phyloP scores from a whole-genome alignment of 352 stramenopile species.

The Phytophthora fragariaefolia region DNA sequence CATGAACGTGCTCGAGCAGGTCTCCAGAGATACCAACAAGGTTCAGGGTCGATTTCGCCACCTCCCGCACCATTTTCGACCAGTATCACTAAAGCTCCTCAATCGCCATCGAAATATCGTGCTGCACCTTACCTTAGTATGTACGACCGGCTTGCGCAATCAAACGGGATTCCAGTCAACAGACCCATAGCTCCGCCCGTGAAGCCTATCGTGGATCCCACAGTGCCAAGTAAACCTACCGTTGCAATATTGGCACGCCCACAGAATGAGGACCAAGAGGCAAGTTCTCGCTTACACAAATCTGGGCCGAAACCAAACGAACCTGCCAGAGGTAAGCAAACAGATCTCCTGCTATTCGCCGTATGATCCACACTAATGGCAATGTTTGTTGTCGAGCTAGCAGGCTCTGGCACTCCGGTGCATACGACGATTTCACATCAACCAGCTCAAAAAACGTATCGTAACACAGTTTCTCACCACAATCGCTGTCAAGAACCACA shows the following conservation, averaged over 20 bases:
- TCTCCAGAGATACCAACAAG: constrained; percentile 23
- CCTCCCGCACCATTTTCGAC: constrained; percentile 13
- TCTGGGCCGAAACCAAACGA: constrained; percentile 20
- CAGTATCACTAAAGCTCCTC: constrained; percentile 22
- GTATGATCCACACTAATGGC: neutral
- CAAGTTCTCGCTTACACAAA: constrained; percentile 1
- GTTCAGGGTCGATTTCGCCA: constrained; percentile 7
- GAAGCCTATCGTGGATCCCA: constrained; percentile 44
- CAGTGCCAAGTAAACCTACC: constrained; percentile 12
- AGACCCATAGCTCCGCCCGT: constrained; percentile 42
- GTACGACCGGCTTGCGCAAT: constrained; percentile 68
- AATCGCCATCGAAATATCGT: constrained; percentile 19
- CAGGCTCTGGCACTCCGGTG: constrained; percentile 14
- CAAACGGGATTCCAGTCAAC: constrained; percentile 45
- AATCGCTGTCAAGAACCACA: constrained; percentile 25
- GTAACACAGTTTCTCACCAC: constrained; percentile 9
- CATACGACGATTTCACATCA: constrained; percentile 7
- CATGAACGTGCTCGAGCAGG: constrained; percentile 42
- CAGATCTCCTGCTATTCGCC: neutral
- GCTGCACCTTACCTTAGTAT: constrained; percentile 62
- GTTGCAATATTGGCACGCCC: constrained; percentile 4
- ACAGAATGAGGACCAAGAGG: constrained; percentile 14
- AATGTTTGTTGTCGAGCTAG: neutral
- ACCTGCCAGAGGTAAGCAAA: constrained; percentile 18
- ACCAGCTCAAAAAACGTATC: too few relatives aligned